Conservation (phyloP, 2,329 filamentous ascomycete genomes). For the Zymoseptoria brevis region DNA sequence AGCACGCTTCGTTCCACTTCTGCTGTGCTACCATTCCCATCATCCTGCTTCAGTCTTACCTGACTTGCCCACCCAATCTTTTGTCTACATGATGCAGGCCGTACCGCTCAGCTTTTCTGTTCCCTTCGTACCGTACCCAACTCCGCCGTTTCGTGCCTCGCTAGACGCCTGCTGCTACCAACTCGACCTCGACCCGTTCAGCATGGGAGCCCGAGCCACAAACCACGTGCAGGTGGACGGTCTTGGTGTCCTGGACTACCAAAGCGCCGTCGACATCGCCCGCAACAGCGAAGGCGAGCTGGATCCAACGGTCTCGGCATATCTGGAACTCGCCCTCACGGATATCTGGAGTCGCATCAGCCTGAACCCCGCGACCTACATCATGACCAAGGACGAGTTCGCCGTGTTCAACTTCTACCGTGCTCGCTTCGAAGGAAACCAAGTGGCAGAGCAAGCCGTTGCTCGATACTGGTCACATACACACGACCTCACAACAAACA, state of each 20-base stretch:
- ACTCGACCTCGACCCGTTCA: constrained; percentile 13
- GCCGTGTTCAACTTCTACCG: constrained; percentile 82
- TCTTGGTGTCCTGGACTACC: constrained; percentile 43
- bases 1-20: constrained; percentile 11
- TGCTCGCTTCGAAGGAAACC: constrained; percentile 51
- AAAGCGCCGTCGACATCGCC: constrained; percentile 65
- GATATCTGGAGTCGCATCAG: constrained; percentile 63
- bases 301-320: constrained; percentile 54
- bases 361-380: constrained; percentile 57
- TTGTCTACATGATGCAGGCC: background rate
- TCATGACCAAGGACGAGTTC: constrained; percentile 71
- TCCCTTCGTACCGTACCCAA: constrained; percentile 21
- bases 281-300: constrained; percentile 63
- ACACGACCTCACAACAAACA: constrained; percentile 7
- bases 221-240: constrained; percentile 26
- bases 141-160: constrained; percentile 20
- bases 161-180: constrained; percentile 10
- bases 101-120: background rate
- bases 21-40: constrained; percentile 6
- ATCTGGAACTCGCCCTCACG: constrained; percentile 57
- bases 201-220: constrained; percentile 37
- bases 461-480: constrained; percentile 50
- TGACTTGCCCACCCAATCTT: background rate
- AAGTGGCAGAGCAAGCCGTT: constrained; percentile 45
- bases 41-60: background rate